Base-by-base conservation (phyloP, 371 early-diverging fungal genomes). In the Lichtheimia corymbifera region DNA sequence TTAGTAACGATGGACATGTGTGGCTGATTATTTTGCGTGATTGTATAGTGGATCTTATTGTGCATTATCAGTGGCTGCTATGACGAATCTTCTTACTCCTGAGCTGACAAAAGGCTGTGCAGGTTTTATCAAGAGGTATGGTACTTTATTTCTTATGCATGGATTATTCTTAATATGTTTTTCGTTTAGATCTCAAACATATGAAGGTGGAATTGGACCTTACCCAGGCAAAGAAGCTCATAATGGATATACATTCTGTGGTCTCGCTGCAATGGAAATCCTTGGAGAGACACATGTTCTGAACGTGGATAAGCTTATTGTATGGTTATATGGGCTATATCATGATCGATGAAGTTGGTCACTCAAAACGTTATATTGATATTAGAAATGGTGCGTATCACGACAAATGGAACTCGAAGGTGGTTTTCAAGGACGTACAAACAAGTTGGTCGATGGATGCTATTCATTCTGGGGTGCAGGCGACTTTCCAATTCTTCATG, bases 401-500 rank as follows among this genome's bases (percentile, higher is more conserved):
- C 77, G 95, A 35, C 98, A 98, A 72, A 90, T 97, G 93, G 67
- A 66, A 15, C 59, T 94, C 24, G 97, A 96, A 75, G 97, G 98
- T 27, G 99, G 99, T 13, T 98, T 97, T 62, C 93, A 92, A 59
- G 99, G 99, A 14, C 82, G 99, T 45, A 91, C 95, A 2, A 98
- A 99, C 76, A 99, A 99, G 69, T 80, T 97, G 1, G 98, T 97
- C 0, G 99, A 99, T 73, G 97, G 97, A 0, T 99, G 99, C 69
- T 99, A 99, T 72, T 91, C 96, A 0, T 96, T 94, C 72, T 99
- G 99, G 99, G 86, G 92, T 24, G 97, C 96, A 15, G 97, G 91
- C 2, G 80, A 88, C 24, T 93, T 92, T 41, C 90, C 94, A 0
- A 62, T 97, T 6, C 59, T 97, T 14, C 84, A 87, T 58, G 79